Conservation (phyloP, 306 rosid species). For the Cicer arietinum region DNA sequence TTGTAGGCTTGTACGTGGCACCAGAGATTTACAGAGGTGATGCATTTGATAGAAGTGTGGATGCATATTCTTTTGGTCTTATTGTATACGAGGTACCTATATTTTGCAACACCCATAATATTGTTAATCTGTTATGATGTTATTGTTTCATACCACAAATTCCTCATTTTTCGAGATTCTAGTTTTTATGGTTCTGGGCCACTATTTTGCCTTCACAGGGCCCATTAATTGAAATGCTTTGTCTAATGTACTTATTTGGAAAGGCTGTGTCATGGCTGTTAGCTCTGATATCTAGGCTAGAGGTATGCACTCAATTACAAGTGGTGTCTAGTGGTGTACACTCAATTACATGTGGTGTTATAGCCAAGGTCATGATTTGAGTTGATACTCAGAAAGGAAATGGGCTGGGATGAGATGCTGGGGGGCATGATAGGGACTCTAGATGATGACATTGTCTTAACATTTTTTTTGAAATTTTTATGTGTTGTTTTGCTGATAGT, state of each 20-base stretch:
- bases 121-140: constrained; percentile 37
- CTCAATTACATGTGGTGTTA: constrained; percentile 16
- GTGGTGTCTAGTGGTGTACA: not conserved
- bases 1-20: constrained; percentile 81
- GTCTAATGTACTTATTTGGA: constrained; percentile 20
- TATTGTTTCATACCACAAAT: constrained; percentile 7
- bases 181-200: constrained; percentile 30
- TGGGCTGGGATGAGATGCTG: not conserved
- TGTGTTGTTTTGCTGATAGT: constrained; percentile 20
- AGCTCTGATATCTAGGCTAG: constrained; percentile 6
- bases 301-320: constrained; percentile 2
- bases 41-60: constrained; percentile 83
- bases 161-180: constrained; percentile 28
- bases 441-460: constrained; percentile 16
- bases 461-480: constrained; percentile 1
- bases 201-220: constrained; percentile 30
- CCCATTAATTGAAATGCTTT: not conserved
- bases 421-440: constrained; percentile 12
- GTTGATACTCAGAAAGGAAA: constrained; percentile 18
- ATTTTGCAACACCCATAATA: constrained; percentile 18
- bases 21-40: constrained; percentile 88
- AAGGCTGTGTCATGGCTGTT: not conserved
- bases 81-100: constrained; percentile 80
- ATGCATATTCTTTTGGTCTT: constrained; percentile 90
- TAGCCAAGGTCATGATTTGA: constrained; percentile 32